These are phyloP conservation scores for Kurtzmaniella quercitrusa DNA, from an alignment of 1,139 yeast species.

Conservation along the genomic window DNA sequence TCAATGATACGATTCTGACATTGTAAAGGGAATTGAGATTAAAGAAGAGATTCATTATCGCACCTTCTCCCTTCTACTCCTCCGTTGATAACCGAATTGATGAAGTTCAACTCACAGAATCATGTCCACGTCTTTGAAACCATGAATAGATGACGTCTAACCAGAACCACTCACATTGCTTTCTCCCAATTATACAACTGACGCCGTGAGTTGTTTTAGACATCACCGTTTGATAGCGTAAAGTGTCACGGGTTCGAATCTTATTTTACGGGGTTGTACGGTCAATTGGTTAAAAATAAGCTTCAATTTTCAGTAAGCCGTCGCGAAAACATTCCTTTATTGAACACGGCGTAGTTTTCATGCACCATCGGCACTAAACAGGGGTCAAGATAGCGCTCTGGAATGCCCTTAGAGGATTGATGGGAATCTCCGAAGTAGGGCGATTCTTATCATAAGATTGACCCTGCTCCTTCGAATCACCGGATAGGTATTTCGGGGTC, in stretches of 20 bases:
- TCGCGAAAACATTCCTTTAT: neutral
- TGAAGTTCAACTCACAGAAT: no score
- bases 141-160: neutral
- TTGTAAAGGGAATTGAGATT: no score
- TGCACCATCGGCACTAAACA: neutral
- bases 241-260: neutral
- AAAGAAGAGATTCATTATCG: no score
- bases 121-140: neutral
- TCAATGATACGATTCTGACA: no score
- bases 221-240: neutral
- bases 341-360: neutral
- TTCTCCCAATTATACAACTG: neutral
- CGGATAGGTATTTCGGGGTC: no score
- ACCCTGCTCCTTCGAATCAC: neutral
- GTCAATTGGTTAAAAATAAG: neutral
- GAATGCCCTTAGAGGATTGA: neutral
- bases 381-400: neutral
- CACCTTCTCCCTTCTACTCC: no score
- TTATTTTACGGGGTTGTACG: neutral
- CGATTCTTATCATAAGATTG: neutral
- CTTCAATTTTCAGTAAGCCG: neutral
- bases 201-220: neutral
- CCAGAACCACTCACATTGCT: neutral
- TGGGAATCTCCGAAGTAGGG: neutral
- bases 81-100: no score